Conservation (phyloP, 495 filamentous ascomycete species). For the Daldinia concentrica region DNA sequence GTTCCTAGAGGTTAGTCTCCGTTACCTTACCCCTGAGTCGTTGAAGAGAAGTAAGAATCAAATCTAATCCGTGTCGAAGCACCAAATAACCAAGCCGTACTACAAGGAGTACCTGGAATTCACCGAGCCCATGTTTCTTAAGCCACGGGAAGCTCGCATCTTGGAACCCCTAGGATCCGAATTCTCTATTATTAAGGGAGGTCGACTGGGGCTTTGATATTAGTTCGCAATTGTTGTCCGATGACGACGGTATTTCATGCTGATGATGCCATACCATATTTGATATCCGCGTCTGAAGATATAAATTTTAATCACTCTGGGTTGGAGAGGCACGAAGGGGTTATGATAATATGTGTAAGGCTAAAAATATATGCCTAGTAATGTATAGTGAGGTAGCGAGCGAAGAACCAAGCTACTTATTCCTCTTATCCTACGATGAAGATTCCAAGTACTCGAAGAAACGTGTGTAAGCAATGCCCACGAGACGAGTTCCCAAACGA, state of each 20-base stretch:
- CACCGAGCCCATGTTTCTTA: conserved; percentile 61
- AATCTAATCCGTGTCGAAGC: conserved; percentile 43
- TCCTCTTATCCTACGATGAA: conserved; percentile 17
- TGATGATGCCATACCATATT: conserved; percentile 19
- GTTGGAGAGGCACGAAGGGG: conserved; percentile 19
- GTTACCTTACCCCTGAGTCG: neutral
- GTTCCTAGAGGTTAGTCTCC: conserved; percentile 50
- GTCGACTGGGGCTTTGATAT: neutral
- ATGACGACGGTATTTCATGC: conserved; percentile 1
- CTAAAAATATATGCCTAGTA: conserved; percentile 30
- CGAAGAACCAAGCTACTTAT: conserved; percentile 33
- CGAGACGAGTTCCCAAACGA: conserved; percentile 60
- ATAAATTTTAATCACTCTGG: conserved; percentile 11
- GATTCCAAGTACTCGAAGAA: conserved; percentile 40
- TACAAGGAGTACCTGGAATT: conserved; percentile 59
- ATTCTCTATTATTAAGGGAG: conserved; percentile 47
- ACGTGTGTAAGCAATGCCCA: conserved; percentile 58
- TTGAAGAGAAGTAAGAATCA: neutral
- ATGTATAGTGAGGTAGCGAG: conserved; percentile 40
- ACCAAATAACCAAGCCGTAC: conserved; percentile 60
- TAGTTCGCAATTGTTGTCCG: conserved; percentile 4
- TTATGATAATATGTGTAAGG: conserved; percentile 14
- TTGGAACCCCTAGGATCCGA: conserved; percentile 50
- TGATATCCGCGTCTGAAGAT: conserved; percentile 5
- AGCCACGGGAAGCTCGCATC: conserved; percentile 53